Conservation (phyloP, 2,329 filamentous ascomycete genomes). For the Colletotrichum destructivum region DNA sequence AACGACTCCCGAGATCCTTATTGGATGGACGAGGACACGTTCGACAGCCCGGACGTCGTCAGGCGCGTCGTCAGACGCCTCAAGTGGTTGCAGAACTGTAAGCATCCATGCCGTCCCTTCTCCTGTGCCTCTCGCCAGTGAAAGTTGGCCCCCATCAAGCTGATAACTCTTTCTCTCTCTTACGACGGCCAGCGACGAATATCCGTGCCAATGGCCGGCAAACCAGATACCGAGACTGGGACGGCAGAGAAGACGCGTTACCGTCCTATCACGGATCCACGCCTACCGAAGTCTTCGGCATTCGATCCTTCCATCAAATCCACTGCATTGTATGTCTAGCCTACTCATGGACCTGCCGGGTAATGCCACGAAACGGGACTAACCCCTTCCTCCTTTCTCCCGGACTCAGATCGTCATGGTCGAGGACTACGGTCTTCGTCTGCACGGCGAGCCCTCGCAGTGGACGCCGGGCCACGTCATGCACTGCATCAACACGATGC, state of each 20-base stretch:
- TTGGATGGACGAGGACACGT: conserved; percentile 26
- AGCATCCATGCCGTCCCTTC: neutral
- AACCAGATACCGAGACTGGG: neutral
- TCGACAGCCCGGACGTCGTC: neutral
- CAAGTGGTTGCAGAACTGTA: conserved; percentile 26
- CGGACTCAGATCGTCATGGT: conserved; percentile 16
- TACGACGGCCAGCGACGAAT: neutral
- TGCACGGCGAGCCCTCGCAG: conserved; percentile 7
- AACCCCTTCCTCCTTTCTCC: neutral
- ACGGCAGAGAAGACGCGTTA: neutral
- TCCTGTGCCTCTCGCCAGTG: too few species aligned
- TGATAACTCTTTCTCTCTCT: too few species aligned
- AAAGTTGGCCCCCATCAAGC: too few species aligned
- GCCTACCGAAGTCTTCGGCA: neutral
- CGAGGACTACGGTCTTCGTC: conserved; percentile 14
- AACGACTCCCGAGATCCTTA: conserved; percentile 15
- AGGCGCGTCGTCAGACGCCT: neutral
- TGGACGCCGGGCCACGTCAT: conserved; percentile 17
- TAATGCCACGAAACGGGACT: neutral
- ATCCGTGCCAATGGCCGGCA: neutral
- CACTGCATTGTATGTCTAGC: conserved; percentile 11
- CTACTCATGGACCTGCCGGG: neutral
- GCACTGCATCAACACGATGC: conserved; percentile 24
- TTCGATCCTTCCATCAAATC: conserved; percentile 10
- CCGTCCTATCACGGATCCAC: neutral